phyloP scores from a whole-genome alignment of 2,329 filamentous ascomycete genomes.

The Tolypocladium pustulatum region DNA sequence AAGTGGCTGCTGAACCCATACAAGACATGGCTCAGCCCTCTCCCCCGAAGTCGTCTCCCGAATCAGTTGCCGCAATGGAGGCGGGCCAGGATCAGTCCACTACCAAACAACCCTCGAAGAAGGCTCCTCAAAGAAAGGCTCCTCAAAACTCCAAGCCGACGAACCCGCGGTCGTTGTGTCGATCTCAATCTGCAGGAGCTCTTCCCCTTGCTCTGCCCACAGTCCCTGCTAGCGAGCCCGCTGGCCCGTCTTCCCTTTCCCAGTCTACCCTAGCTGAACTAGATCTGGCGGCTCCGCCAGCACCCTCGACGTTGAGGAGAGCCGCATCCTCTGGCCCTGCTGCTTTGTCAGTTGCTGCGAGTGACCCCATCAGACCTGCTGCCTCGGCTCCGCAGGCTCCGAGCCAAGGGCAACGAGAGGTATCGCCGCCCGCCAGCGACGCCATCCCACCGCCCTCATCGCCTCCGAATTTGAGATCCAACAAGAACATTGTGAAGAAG shows the following conservation, averaged over 20 bases:
- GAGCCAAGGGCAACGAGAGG: conserved; percentile 19
- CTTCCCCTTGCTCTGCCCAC: conserved; percentile 19
- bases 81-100: not conserved
- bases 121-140: conserved; percentile 1
- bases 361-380: conserved; percentile 28
- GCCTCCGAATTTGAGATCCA: conserved; percentile 35
- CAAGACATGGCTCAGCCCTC: not conserved
- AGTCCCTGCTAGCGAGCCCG: conserved; percentile 39
- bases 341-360: conserved; percentile 31
- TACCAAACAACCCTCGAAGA: not conserved
- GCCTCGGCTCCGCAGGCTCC: conserved; percentile 10
- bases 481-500: conserved; percentile 58
- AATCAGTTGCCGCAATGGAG: not conserved
- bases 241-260: conserved; percentile 29
- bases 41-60: not conserved
- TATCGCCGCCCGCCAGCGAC: conserved; percentile 33
- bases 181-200: conserved; percentile 27
- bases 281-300: conserved; percentile 16
- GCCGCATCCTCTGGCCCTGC: conserved; percentile 23
- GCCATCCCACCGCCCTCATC: conserved; percentile 23
- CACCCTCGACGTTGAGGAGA: conserved; percentile 24
- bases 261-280: conserved; percentile 11
- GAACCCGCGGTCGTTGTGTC: conserved; percentile 15
- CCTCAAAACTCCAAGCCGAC: conserved; percentile 7
- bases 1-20: not conserved